Percentiles rank a stretch among this genome's conserved stretches.
phyloP scores from a whole-genome alignment of 129 eudicot species.

The Arctium minus region DNA sequence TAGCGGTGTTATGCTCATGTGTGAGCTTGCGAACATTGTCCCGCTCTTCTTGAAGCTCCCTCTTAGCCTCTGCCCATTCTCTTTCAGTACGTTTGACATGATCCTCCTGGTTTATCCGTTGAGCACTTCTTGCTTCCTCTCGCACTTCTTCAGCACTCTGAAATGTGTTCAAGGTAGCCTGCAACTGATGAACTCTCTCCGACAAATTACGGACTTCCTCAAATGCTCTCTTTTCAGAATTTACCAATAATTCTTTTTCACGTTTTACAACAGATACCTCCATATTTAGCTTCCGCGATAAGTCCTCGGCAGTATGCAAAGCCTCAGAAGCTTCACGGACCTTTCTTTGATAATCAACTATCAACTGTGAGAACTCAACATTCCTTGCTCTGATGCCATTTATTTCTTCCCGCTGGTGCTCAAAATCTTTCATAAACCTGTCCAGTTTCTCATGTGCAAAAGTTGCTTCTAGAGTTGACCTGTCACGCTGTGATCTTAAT shows the following conservation, averaged over 20 bases:
- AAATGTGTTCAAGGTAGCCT: conserved; percentile 77
- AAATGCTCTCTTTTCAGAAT: conserved; percentile 82
- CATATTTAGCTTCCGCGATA: conserved; percentile 75
- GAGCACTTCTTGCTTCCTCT: conserved; percentile 78
- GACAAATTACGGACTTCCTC: conserved; percentile 86
- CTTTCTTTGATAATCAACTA: conserved; percentile 78
- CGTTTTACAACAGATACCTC: conserved; percentile 80
- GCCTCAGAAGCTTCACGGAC: conserved; percentile 79
- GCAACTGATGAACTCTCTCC: conserved; percentile 77
- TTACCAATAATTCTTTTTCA: conserved; percentile 66
- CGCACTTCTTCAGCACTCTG: conserved; percentile 82
- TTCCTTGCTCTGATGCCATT: conserved; percentile 65
- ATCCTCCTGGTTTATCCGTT: conserved; percentile 71
- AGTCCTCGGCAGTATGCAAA: conserved; percentile 60
- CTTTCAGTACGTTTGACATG: conserved; percentile 64
- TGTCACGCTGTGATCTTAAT: conserved; percentile 70
- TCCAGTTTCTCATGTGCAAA: conserved; percentile 75
- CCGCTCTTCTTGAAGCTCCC: conserved; percentile 82
- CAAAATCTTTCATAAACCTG: conserved; percentile 69
- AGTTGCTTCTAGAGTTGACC: conserved; percentile 54
- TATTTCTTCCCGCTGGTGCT: conserved; percentile 72
- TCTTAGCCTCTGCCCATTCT: conserved; percentile 98
- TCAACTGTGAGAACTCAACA: conserved; percentile 79
- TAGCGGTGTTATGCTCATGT: conserved; percentile 56
- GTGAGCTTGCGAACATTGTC: conserved; percentile 56